These are phyloP conservation scores for Pleurotus pulmonarius DNA, from an alignment of 768 basidiomycete species.

Conservation along the genomic window DNA sequence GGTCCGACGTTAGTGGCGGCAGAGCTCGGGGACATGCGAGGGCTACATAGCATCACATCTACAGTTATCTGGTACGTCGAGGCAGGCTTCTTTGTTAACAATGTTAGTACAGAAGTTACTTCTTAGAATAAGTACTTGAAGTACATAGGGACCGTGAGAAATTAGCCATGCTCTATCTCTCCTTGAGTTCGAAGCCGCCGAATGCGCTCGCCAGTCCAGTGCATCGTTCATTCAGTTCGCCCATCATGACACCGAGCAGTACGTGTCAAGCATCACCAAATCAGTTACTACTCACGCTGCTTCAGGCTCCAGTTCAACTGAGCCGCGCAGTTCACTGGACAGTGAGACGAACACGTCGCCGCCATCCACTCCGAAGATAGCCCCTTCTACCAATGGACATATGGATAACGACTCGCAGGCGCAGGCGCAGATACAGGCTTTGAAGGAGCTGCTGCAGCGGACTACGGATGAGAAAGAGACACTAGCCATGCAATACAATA, in stretches of 20 bases:
- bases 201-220: slow-evolving; percentile 5
- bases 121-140: not conserved
- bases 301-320: not conserved
- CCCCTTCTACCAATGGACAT: slow-evolving; percentile 3
- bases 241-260: slow-evolving; percentile 3
- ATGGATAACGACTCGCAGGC: slow-evolving; percentile 23
- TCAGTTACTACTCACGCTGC: not conserved
- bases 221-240: slow-evolving; percentile 7
- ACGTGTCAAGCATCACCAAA: not conserved
- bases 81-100: no score
- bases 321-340: slow-evolving; percentile 4
- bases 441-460: slow-evolving; percentile 73
- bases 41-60: no score
- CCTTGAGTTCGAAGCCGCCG: slow-evolving; percentile 5
- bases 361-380: not conserved
- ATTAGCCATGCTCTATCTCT: slow-evolving; percentile 6
- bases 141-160: slow-evolving; percentile 1
- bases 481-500: slow-evolving; percentile 82
- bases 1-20: no score
- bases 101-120: not conserved
- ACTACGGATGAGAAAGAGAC: slow-evolving; percentile 84
- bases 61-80: no score
- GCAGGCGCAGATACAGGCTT: slow-evolving; percentile 29
- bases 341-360: not conserved
- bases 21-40: no score